Base-by-base conservation (phyloP, 257 asterid genomes). In the Petunia axillaris region DNA sequence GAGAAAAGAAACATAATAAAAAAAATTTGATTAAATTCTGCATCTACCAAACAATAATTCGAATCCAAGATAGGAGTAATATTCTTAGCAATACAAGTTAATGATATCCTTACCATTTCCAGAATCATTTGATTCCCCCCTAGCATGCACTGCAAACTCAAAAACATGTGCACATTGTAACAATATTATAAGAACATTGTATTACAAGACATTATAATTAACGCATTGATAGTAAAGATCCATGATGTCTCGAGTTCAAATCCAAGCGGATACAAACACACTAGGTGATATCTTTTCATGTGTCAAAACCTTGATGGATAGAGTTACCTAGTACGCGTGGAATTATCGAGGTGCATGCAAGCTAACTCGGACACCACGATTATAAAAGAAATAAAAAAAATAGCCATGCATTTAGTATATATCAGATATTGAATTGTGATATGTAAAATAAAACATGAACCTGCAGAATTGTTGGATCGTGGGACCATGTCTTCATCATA, bases 401-500 rank as follows among this genome's bases (percentile, higher is more conserved):
- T 25, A 25, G 25, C 25, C 25, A 25, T 25, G 25, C 25, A 25
- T 25, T 25, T 25, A 25, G 25, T 25, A 25, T 25, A 25, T 25
- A 25, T 25, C 25, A 25, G 25, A 25, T 25, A 25, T 25, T 25
- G 25, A 25, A 25, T 25, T 2, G n/a, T 4, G 54, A 39, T 3
- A 9, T 40, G n/a, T 65, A 48, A 44, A 46, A 16, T 59, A 16
- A 46, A 40, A 5, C n/a, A 78, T 13, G 1, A 8, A 91, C 98
- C 98, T 82, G 88, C 67, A 62, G 86, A 83, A 77, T 81, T 82
- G 58, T n/a, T 50, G 41, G 90, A 87, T 86, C 90, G 86, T 52
- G 89, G 88, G 75, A 80, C 75, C 77, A 86, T 60, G 46, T 88
- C 90, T 68, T 86, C 97, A 80, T 88, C 91, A 86, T 80, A 89